Conservation (phyloP, 768 basidiomycete species). For the Lepiota venenata region DNA sequence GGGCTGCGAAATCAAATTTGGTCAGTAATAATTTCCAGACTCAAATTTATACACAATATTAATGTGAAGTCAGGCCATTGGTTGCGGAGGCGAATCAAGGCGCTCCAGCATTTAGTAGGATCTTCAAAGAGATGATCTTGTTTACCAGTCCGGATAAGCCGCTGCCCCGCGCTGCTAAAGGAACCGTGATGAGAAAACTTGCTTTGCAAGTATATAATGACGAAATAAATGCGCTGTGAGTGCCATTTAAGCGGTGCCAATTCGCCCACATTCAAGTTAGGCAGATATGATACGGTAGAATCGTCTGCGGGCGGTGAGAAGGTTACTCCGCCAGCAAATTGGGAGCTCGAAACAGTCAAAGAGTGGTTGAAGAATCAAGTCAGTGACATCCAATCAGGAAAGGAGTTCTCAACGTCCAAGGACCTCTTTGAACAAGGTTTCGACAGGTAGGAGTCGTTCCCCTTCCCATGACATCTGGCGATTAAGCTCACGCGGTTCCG, state of each 20-base stretch:
- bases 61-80: slow-evolving; percentile 23
- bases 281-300: neutral
- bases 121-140: slow-evolving; percentile 53
- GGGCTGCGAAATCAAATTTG: slow-evolving; percentile 34
- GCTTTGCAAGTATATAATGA: slow-evolving; percentile 37
- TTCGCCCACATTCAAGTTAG: too few relatives aligned
- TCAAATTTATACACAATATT: neutral
- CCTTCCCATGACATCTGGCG: neutral
- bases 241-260: neutral
- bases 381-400: neutral
- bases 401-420: slow-evolving; percentile 11
- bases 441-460: slow-evolving; percentile 17
- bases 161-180: slow-evolving; percentile 44
- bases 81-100: slow-evolving; percentile 42
- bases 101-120: slow-evolving; percentile 39
- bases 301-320: neutral
- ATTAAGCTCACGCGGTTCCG: neutral
- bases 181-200: slow-evolving; percentile 42
- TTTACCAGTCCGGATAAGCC: slow-evolving; percentile 35
- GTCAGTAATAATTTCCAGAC: slow-evolving; percentile 17
- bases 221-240: slow-evolving; percentile 46
- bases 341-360: neutral
- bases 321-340: neutral
- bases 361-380: neutral
- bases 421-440: slow-evolving; percentile 29